Conservation (phyloP, 1,284 basidiomycete species). For the Cutaneotrichosporon mucoides region DNA sequence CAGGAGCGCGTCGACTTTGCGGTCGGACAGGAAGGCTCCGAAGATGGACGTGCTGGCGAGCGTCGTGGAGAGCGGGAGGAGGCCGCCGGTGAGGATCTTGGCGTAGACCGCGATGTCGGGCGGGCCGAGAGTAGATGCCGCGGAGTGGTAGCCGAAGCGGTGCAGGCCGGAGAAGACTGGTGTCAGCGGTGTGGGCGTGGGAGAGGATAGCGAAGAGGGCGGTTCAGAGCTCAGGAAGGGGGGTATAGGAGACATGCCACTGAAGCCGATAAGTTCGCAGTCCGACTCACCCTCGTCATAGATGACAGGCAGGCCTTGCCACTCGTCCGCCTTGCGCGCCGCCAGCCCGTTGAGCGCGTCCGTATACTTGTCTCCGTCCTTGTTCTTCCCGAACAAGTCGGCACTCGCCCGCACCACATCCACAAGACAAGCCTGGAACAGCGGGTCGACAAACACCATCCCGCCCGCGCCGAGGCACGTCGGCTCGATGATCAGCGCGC, state of each 20-base stretch:
- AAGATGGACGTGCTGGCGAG: slow-evolving; percentile 78
- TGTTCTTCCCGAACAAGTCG: slow-evolving; percentile 46
- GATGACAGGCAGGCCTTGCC: slow-evolving; percentile 80
- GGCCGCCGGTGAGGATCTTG: slow-evolving; percentile 90
- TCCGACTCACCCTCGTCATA: slow-evolving; percentile 67
- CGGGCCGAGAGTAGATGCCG: slow-evolving; percentile 63
- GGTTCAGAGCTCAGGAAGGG: no score
- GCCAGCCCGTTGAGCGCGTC: no score
- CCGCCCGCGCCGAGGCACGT: slow-evolving; percentile 93
- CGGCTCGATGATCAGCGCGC: slow-evolving; percentile 83
- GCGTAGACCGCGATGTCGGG: slow-evolving; percentile 90
- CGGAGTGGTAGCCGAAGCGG: slow-evolving; percentile 71
- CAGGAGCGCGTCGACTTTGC: slow-evolving; percentile 77
- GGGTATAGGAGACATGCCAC: no score
- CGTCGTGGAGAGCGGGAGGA: slow-evolving; percentile 81
- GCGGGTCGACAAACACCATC: slow-evolving; percentile 95
- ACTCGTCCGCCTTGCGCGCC: background rate
- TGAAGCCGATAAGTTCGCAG: no score
- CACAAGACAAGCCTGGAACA: slow-evolving; percentile 85
- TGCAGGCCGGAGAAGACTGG: slow-evolving; percentile 84
- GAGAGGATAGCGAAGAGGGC: no score
- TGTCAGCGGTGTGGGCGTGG: background rate
- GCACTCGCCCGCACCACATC: slow-evolving; percentile 66
- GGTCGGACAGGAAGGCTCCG: slow-evolving; percentile 66
- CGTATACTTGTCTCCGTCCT: no score